phyloP scores from a whole-genome alignment of 495 filamentous ascomycete species.

The Pyronema domesticum region DNA sequence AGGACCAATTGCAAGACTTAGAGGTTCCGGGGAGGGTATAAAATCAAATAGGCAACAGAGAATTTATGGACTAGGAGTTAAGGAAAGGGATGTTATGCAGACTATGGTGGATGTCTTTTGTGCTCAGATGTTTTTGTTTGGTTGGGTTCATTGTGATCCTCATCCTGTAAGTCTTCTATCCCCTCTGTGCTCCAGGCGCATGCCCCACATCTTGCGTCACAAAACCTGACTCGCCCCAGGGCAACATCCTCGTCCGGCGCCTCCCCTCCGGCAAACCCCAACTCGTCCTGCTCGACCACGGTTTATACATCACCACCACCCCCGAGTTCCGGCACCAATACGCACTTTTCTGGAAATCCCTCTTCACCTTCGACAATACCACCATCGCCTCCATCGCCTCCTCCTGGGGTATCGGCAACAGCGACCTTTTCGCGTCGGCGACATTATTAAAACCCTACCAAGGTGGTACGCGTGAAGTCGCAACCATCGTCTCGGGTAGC shows the following conservation, averaged over 20 bases:
- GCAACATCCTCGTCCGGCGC: constrained; percentile 89
- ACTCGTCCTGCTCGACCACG: constrained; percentile 90
- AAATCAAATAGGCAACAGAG: not conserved
- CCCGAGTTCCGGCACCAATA: constrained; percentile 78
- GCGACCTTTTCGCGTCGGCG: constrained; percentile 77
- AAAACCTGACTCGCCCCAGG: constrained; percentile 17
- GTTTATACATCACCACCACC: constrained; percentile 79
- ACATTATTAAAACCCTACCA: constrained; percentile 81
- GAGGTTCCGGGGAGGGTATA: not conserved
- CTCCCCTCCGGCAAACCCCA: constrained; percentile 65
- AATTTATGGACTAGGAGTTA: constrained; percentile 52
- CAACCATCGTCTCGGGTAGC: constrained; percentile 27
- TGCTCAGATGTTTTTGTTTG: constrained; percentile 94
- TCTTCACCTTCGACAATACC: constrained; percentile 83
- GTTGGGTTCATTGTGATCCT: constrained; percentile 83
- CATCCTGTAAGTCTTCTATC: constrained; percentile 37
- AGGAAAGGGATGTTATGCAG: constrained; percentile 72
- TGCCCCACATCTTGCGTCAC: not conserved
- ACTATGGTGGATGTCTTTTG: constrained; percentile 91
- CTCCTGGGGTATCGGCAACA: constrained; percentile 70
- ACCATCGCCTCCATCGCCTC: constrained; percentile 51
- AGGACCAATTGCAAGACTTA: constrained; percentile 5
- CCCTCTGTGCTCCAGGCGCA: not conserved
- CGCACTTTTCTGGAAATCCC: constrained; percentile 76
- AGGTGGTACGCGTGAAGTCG: constrained; percentile 50